Evolutionary conservation across 768 basidiomycete species (phyloP).

Genomic region (Cantharellus anzutake): DNA sequence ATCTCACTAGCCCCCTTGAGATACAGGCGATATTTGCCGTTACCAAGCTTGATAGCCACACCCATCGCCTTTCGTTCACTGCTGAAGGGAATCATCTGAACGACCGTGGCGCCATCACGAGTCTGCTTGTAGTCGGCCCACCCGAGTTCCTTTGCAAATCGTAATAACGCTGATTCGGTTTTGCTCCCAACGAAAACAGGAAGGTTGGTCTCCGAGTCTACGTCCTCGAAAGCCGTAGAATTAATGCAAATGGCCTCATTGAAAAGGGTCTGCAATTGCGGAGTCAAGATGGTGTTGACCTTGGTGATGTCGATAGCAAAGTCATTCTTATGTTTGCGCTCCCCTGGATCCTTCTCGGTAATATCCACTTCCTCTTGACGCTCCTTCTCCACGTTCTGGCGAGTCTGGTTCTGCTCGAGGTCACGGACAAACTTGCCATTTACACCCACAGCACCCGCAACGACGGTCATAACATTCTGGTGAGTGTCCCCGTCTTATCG

Average conservation of each 20-base stretch:
- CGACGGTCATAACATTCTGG: constrained; percentile 93
- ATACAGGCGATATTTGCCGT: constrained; percentile 46
- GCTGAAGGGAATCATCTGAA: constrained; percentile 88
- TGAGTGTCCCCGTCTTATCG: constrained; percentile 93
- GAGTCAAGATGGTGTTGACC: constrained; percentile 44
- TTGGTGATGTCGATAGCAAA: constrained; percentile 71
- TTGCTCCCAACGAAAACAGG: constrained; percentile 71
- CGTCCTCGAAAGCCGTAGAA: constrained; percentile 87
- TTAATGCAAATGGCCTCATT: constrained; percentile 81
- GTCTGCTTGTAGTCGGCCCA: constrained; percentile 57
- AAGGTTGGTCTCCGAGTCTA: constrained; percentile 32
- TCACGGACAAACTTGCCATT: constrained; percentile 83
- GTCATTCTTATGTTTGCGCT: constrained; percentile 38
- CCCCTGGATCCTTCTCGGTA: too few relatives aligned
- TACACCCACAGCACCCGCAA: constrained; percentile 87
- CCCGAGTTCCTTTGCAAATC: constrained; percentile 60
- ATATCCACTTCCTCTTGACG: constrained; percentile 1
- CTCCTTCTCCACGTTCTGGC: constrained; percentile 48
- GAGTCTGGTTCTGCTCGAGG: constrained; percentile 47
- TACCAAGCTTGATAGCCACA: constrained; percentile 47
- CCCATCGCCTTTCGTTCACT: constrained; percentile 92
- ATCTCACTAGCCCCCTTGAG: constrained; percentile 94
- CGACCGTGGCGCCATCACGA: constrained; percentile 34
- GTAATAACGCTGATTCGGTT: constrained; percentile 83
- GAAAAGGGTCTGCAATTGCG: constrained; percentile 41